Base-by-base conservation (phyloP, 1,284 basidiomycete species). In the Gomphus sp. region DNA sequence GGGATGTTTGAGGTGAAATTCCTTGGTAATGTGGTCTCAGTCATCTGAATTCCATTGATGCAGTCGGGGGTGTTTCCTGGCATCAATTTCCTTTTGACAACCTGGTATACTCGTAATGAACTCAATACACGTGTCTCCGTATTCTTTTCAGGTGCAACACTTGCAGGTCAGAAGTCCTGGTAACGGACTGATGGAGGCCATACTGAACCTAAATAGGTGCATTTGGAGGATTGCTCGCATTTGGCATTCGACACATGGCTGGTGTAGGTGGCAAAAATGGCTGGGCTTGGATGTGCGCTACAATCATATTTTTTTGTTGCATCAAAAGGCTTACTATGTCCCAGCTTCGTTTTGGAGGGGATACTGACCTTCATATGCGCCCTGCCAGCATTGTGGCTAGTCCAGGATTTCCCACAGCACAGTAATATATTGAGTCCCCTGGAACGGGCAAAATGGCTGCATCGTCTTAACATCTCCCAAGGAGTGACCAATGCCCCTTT, bases 231-330 rank as follows among this genome's bases (percentile, higher is more conserved):
- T 44, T 68, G 18, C 60, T 68, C 4, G 67, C 64, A n/a, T 68
- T 62, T 56, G 67, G 65, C 2, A 61, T 68, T 14, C 52, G 64
- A 11, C 65, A 70, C 54, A 75, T 76, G 71, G 62, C 68, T 45
- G 74, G 74, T 25, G 65, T 74, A 18, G 73, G 73, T 18, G 74
- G 73, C 34, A 69, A 70, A 56, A 60, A 63, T 6, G 75, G 75
- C 36, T 76, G 74, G 74, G 63, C 65, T 3, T 75, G 74, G 74
- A 74, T 75, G 58, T 59, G 39, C 25, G 63, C 39, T 45, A 47
- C 28, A 43, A 12, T 9, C 16, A 16, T 11, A 31, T 22, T 22
- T 22, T 22, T n/a, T n/a, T 18, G 34, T 14, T 34, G 18, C 18
- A 22, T 55, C 50, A 44, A 43, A 28, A 50, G 25, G 12, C 44